phyloP scores from a whole-genome alignment of 1,284 basidiomycete genomes.

The Marasmius fiardii region DNA sequence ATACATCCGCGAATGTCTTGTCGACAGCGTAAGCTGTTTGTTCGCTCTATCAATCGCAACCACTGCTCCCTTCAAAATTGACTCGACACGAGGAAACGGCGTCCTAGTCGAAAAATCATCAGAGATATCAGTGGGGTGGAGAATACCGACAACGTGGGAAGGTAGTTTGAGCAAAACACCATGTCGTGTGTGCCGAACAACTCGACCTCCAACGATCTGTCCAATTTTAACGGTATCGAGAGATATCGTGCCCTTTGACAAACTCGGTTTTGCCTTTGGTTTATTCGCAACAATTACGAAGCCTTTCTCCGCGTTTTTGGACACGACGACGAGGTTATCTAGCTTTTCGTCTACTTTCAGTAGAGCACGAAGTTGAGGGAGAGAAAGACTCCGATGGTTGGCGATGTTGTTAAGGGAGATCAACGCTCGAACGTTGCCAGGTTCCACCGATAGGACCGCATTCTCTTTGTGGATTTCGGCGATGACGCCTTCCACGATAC shows the following conservation, averaged over 20 bases:
- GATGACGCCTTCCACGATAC: slow-evolving; percentile 68
- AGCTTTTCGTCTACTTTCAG: slow-evolving; percentile 76
- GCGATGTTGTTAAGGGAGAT: slow-evolving; percentile 87
- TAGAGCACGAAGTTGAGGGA: slow-evolving; percentile 66
- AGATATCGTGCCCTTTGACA: slow-evolving; percentile 52
- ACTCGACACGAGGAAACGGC: slow-evolving; percentile 62
- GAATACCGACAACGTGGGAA: slow-evolving; percentile 63
- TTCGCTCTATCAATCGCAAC: slow-evolving; percentile 64
- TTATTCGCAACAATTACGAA: slow-evolving; percentile 84
- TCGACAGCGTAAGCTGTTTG: slow-evolving; percentile 76
- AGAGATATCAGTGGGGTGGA: slow-evolving; percentile 78
- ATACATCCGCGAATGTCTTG: slow-evolving; percentile 68
- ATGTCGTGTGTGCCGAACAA: slow-evolving; percentile 63
- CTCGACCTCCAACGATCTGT: slow-evolving; percentile 75
- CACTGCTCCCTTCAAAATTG: slow-evolving; percentile 68
- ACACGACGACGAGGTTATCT: slow-evolving; percentile 81
- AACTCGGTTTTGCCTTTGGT: slow-evolving; percentile 48
- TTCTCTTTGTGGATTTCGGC: slow-evolving; percentile 85
- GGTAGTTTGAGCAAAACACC: slow-evolving; percentile 79
- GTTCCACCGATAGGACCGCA: slow-evolving; percentile 68
- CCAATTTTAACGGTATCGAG: slow-evolving; percentile 69
- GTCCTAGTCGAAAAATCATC: slow-evolving; percentile 73
- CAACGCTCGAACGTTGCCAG: slow-evolving; percentile 74
- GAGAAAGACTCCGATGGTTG: slow-evolving; percentile 67
- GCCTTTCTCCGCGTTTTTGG: slow-evolving; percentile 86